A percentile compares a stretch with the other conserved stretches of the same genome.
Evolutionary conservation across 495 filamentous ascomycete genomes (phyloP).

Genomic region (Annulohypoxylon maeteangense): DNA sequence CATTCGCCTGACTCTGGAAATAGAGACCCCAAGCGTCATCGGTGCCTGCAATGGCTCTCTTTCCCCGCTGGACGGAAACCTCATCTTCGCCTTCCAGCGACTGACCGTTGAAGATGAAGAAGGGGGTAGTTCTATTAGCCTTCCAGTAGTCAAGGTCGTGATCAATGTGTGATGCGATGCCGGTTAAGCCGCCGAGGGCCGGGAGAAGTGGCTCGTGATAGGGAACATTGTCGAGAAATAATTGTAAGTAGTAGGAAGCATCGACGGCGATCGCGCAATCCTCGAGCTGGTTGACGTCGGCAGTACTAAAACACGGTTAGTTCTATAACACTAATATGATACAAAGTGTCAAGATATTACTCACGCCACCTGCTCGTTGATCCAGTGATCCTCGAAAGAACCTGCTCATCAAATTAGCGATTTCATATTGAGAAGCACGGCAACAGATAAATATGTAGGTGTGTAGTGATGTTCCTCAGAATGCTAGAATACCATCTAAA

Average conservation of each 20-base stretch:
- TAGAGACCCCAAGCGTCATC: constrained; percentile 86
- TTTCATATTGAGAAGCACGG: neutral
- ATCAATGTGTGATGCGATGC: constrained; percentile 75
- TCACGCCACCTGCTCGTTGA: constrained; percentile 58
- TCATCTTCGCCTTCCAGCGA: constrained; percentile 77
- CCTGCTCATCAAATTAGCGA: constrained; percentile 47
- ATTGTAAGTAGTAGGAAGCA: constrained; percentile 85
- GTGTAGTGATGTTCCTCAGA: neutral
- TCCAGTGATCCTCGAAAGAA: constrained; percentile 57
- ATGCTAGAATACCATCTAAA: constrained; percentile 30
- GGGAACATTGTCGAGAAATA: constrained; percentile 72
- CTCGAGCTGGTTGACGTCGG: constrained; percentile 64
- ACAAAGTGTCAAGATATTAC: neutral
- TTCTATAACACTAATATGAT: neutral
- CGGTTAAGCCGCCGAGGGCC: constrained; percentile 89
- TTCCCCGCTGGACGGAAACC: constrained; percentile 53
- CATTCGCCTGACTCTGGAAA: constrained; percentile 77
- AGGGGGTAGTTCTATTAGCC: constrained; percentile 68
- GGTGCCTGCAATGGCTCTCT: constrained; percentile 62
- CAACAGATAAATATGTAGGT: neutral
- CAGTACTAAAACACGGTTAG: constrained; percentile 43
- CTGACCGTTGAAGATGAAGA: constrained; percentile 93
- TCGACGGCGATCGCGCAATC: constrained; percentile 84
- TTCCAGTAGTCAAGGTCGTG: constrained; percentile 76
- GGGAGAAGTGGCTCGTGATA: constrained; percentile 86